phyloP scores from a whole-genome alignment of 176 grass and related monocot species.

The Oryza rufipogon region DNA sequence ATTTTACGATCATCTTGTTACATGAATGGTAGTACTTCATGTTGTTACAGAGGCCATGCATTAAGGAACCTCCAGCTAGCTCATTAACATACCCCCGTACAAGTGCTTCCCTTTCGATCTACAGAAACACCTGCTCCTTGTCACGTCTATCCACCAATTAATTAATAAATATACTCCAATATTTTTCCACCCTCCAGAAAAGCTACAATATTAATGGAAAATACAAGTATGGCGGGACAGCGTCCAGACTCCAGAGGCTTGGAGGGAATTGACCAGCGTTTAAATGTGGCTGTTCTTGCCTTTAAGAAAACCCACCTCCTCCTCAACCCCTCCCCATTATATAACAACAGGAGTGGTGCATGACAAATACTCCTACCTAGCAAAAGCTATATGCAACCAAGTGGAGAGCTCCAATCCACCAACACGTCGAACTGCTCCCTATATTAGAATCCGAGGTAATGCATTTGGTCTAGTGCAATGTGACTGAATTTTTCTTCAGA shows the following conservation, averaged over 20 bases:
- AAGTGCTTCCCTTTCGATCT: background rate
- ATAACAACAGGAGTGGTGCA: conserved; percentile 60
- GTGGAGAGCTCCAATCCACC: conserved; percentile 57
- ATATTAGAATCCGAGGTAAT: conserved; percentile 42
- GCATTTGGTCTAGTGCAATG: conserved; percentile 1
- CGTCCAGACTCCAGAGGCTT: background rate
- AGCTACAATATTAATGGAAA: background rate
- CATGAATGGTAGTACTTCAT: background rate
- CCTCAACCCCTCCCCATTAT: conserved; percentile 53
- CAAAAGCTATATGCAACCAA: conserved; percentile 54
- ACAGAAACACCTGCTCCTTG: background rate
- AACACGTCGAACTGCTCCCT: background rate
- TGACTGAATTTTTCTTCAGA: background rate
- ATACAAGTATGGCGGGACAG: conserved; percentile 28
- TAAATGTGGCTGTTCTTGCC: conserved; percentile 58
- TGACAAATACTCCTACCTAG: conserved; percentile 55
- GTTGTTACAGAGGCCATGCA: background rate
- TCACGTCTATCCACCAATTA: background rate
- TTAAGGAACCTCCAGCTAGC: conserved; percentile 5
- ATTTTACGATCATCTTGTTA: background rate
- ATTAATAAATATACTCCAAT: conserved; percentile 23
- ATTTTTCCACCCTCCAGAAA: background rate
- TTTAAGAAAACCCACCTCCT: conserved; percentile 55
- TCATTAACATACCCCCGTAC: conserved; percentile 11
- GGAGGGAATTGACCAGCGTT: conserved; percentile 46